phyloP scores from a whole-genome alignment of 352 stramenopile genomes.

The Pythium phragmiticola region DNA sequence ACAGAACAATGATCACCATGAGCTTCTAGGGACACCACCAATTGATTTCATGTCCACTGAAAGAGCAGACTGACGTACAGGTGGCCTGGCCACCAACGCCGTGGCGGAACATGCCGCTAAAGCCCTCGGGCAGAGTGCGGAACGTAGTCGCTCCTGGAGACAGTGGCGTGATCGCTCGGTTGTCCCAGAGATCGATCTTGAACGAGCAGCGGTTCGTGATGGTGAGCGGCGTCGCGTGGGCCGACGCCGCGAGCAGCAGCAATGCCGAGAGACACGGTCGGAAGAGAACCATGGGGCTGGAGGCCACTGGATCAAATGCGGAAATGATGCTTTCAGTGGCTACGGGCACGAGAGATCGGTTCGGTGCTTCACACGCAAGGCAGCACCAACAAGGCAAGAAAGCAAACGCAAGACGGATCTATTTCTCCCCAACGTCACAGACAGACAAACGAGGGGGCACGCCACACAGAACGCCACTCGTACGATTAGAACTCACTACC shows the following conservation, averaged over 20 bases:
- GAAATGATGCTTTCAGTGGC: no score
- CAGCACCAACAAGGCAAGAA: no score
- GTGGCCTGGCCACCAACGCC: conserved; percentile 24
- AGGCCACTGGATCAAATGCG: no score
- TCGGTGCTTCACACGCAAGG: no score
- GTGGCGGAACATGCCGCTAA: conserved; percentile 27
- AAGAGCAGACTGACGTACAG: conserved; percentile 9
- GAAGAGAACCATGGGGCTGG: not conserved
- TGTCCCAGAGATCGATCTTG: conserved; percentile 27
- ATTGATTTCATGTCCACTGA: no score
- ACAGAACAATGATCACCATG: not conserved
- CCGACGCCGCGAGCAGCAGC: not conserved
- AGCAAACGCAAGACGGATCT: no score
- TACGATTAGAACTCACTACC: no score
- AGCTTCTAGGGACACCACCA: not conserved
- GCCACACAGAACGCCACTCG: no score
- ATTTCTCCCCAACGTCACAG: no score
- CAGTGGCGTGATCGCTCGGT: conserved; percentile 4
- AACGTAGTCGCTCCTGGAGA: conserved; percentile 2
- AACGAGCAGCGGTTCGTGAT: conserved; percentile 25
- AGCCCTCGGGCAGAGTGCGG: conserved; percentile 6
- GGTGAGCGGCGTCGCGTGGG: conserved; percentile 8
- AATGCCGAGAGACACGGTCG: not conserved
- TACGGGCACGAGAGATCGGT: no score
- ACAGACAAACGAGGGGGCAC: no score